Evolutionary conservation across 352 stramenopile genomes (phyloP), one percentile per base, ranked within the genome.

Genomic region (Globisporangium abappressorium): DNA sequence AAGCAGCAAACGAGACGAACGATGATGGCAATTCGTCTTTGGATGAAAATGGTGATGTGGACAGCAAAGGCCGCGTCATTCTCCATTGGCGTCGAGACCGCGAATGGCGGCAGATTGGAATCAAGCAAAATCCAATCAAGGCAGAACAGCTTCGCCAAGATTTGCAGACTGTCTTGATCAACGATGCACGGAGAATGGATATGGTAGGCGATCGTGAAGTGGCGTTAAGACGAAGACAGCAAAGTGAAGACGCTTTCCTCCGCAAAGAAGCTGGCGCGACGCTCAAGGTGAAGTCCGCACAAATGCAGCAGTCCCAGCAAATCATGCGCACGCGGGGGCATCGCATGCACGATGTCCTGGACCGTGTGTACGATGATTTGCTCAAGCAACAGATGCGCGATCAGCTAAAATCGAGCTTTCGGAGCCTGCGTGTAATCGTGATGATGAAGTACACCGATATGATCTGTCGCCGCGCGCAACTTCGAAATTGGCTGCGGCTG

Each of bases 401-500:
- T 28, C 71, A 85, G 56, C 54, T 89, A 0, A 84, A 75, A 24
- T 88, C 81, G 6, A 89, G 78, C 28, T 91, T 91, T 30, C 81
- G 81, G 7, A 81, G 74, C 34, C 66, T 91, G 0, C 78, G 82
- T 12, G 68, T 86, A 5, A 63, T 80, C 28, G 71, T 77, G 20
- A 86, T 86, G 78, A 66, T 77, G 47, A 85, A 82, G 43, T 77
- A 87, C 62, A 81, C 72, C 4, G 65, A 57, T 15, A 15, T 77
- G 36, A 65, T 89, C 11, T 87, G 80, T 43, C 73, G 77, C 60
- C 76, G 79, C 22, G 66, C 75, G 0, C 73, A 89, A 57, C 65
- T 91, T 2, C 77, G 82, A 15, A 91, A 91, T 49, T 91, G 81
- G 81, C 61, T 91, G 33, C 79, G 82, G 1, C 59, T 91, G 11